Base-by-base conservation (phyloP, 768 basidiomycete genomes). In the Agrocybe praecox region DNA sequence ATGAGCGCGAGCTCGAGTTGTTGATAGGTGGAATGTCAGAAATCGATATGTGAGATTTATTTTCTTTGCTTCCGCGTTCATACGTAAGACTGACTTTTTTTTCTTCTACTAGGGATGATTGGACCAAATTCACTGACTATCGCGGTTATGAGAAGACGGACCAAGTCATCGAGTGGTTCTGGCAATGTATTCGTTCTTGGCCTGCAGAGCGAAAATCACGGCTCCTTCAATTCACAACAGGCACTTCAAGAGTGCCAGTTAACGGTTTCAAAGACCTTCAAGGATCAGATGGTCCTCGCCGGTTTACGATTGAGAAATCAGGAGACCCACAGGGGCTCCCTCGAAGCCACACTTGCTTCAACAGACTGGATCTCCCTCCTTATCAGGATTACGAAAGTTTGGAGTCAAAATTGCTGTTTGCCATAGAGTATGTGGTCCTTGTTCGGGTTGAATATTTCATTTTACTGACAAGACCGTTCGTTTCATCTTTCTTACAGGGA, bases 221-320 rank as follows among this genome's bases (percentile, higher is more conserved):
- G 14, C 72, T 95, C 34, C 74, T 96, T 18, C 94, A 95, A 70
- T 96, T 96, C 72, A 90, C 92, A 6, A 95, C 92, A 1, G 89
- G 89, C 18, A 91, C 89, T 2, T 91, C 89, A n/a, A 79, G 89
- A 58, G 84, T 91, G 21, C 89, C 94, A 11, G 94, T 94, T 64
- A 94, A 94, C 67, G 95, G 94, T 0, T 96, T 96, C 80, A 95
- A 95, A 67, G 94, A 96, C 67, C 77, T 96, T 7, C 94, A 96
- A 73, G 94, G 94, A 9, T 92, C 90, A 0, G 94, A 97, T 71
- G 94, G 94, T 0, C 94, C 95, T 2, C 77, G 94, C 54, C 77
- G 94, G 58, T 97, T 97, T 70, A 97, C 95, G 11, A 95, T 97
- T 58, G 94, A 97, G 74, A 96, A 96, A 73, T 89, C 88, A 19